Evolutionary conservation across 192 early-diverging fungal genomes (phyloP), one percentile per base, ranked within the genome.

Genomic region (Funneliformis mosseae): DNA sequence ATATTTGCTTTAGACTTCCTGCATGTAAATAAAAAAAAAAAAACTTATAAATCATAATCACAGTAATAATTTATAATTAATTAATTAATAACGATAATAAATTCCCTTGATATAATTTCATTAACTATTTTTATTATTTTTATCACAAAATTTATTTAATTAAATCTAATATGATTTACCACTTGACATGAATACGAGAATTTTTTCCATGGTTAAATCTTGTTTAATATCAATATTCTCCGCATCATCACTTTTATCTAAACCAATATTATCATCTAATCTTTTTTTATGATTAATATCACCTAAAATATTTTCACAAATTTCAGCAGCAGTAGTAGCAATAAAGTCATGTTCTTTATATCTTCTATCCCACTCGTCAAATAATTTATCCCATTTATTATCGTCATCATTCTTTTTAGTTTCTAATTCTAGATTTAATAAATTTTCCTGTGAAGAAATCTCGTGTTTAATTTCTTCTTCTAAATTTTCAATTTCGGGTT

Each of bases 341-440:
- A 78, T 64, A 16, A n/a, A 33, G 25, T 25, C 64, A 78, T 78
- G 77, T 39, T 68, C 77, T 50, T 67, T 55, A 67, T 78, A 78
- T 50, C 41, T 66, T 48, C 42, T 50, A 7, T 33, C 45, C 77
- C 77, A 78, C 67, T 78, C 77, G n/a, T 68, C 43, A 10, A 68
- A 50, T 33, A 78, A 78, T 48, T 46, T 59, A 25, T 45, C 77
- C 64, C 62, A 78, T 69, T 68, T 64, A 14, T 39, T 41, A 50
- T 78, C 77, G 50, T 78, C 77, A 28, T 77, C 46, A 38, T 70
- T 70, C 21, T 70, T 38, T 39, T 33, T 78, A 8, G 62, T 28
- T 9, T 78, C 77, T 33, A 28, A 28, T 50, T 78, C 77, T 10
- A 45, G 3, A 10, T 25, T 9, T 18, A 48, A n/a, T 46, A 78